A percentile compares a stretch with the other conserved stretches of the same genome.
phyloP scores from a whole-genome alignment of 495 filamentous ascomycete species.

The Aspergillus carlsbadensis region DNA sequence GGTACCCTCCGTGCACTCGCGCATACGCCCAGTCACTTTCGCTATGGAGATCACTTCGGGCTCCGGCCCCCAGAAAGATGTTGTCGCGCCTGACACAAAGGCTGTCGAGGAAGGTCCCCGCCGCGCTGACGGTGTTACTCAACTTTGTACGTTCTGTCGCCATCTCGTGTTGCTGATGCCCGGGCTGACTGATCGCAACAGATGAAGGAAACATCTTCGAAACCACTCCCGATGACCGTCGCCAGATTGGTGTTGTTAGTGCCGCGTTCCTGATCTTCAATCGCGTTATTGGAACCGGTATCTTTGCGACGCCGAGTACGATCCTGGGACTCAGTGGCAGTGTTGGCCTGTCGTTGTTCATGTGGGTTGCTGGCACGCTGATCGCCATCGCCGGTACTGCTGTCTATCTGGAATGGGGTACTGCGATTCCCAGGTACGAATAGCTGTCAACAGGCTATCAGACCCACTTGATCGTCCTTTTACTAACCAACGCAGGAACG shows the following conservation, averaged over 20 bases:
- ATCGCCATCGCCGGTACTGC: constrained; percentile 51
- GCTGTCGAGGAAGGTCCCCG: constrained; percentile 26
- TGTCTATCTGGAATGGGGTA: constrained; percentile 56
- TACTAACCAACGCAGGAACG: constrained; percentile 42
- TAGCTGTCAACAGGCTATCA: background rate
- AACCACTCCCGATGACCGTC: constrained; percentile 60
- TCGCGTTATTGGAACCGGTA: constrained; percentile 65
- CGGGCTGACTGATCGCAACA: constrained; percentile 7
- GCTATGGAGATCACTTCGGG: constrained; percentile 15
- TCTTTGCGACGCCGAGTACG: constrained; percentile 61
- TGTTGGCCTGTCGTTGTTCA: constrained; percentile 51
- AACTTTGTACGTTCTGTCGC: constrained; percentile 31
- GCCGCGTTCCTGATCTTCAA: constrained; percentile 64
- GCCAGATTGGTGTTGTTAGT: constrained; percentile 60
- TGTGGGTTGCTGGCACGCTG: constrained; percentile 53
- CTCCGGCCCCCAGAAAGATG: constrained; percentile 15
- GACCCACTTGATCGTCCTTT: background rate
- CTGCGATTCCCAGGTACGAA: constrained; percentile 47
- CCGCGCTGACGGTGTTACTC: constrained; percentile 35
- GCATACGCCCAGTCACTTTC: background rate
- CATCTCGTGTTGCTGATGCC: background rate
- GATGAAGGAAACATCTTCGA: constrained; percentile 56
- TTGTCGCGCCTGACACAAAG: constrained; percentile 23
- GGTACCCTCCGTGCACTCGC: too few species aligned
- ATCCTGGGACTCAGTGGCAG: constrained; percentile 54